Conservation (phyloP, 768 basidiomycete genomes). For the Collybia mongolica region DNA sequence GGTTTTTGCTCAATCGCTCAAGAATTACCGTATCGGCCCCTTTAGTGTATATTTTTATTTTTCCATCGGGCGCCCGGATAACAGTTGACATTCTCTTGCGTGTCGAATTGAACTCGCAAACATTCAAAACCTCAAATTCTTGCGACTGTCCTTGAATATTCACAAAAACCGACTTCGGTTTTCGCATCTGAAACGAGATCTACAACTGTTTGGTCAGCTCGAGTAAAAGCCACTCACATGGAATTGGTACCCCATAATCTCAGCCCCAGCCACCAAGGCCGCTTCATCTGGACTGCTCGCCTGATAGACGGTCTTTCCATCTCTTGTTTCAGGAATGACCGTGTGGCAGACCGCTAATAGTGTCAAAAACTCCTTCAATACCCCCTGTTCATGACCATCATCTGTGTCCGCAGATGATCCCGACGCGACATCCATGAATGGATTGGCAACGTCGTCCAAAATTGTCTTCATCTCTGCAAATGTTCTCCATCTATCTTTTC, state of each 20-base stretch:
- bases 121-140: slow-evolving; percentile 91
- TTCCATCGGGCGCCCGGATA: slow-evolving; percentile 82
- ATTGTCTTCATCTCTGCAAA: slow-evolving; percentile 70
- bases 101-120: slow-evolving; percentile 98
- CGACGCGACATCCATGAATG: slow-evolving; percentile 53
- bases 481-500: slow-evolving; percentile 68
- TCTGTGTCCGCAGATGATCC: slow-evolving; percentile 24
- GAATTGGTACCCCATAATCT: slow-evolving; percentile 89
- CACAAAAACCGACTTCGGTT: slow-evolving; percentile 94
- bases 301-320: slow-evolving; percentile 91
- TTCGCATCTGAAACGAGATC: slow-evolving; percentile 65
- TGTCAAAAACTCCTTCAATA: slow-evolving; percentile 71
- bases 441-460: slow-evolving; percentile 53
- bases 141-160: slow-evolving; percentile 67
- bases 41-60: slow-evolving; percentile 94
- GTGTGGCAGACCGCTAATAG: slow-evolving; percentile 96
- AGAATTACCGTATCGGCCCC: slow-evolving; percentile 98
- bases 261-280: slow-evolving; percentile 92
- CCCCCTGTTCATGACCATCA: slow-evolving; percentile 44
- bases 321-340: slow-evolving; percentile 90
- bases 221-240: slow-evolving; percentile 56
- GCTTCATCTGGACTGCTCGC: slow-evolving; percentile 98
- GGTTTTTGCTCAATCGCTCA: slow-evolving; percentile 85
- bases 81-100: slow-evolving; percentile 98
- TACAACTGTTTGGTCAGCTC: background rate